Evolutionary conservation across 805 yeast species (phyloP).

Genomic region (Metschnikowia gelsemii): DNA sequence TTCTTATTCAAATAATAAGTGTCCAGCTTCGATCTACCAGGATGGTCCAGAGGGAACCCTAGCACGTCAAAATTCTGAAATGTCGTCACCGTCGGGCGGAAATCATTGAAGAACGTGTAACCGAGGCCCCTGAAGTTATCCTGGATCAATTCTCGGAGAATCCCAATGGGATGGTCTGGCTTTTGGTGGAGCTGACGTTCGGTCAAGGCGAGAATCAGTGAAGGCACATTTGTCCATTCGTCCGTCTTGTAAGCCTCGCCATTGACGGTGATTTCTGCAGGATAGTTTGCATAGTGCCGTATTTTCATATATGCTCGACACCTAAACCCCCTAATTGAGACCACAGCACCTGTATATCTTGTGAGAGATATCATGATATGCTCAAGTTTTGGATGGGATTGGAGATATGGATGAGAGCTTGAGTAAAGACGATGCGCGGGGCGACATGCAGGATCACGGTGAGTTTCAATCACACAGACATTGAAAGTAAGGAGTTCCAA

Average conservation of each 20-base stretch:
- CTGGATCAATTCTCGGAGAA: slow-evolving; percentile 73
- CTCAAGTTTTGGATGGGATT: no score
- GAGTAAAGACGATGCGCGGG: no score
- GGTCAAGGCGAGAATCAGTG: slow-evolving; percentile 63
- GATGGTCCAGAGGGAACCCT: slow-evolving; percentile 90
- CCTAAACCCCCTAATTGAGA: neutral
- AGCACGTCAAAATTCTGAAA: slow-evolving; percentile 87
- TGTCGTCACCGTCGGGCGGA: slow-evolving; percentile 79
- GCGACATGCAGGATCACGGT: no score
- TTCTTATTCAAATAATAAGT: slow-evolving; percentile 84
- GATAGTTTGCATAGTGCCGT: slow-evolving; percentile 21
- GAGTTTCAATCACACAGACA: no score
- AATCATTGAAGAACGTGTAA: slow-evolving; percentile 74
- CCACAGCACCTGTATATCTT: neutral
- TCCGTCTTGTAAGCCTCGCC: slow-evolving; percentile 59
- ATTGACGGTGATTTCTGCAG: slow-evolving; percentile 38
- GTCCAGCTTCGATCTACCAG: slow-evolving; percentile 89
- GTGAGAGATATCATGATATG: neutral
- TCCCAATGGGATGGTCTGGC: slow-evolving; percentile 85
- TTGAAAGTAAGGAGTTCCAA: no score
- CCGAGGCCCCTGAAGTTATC: slow-evolving; percentile 62
- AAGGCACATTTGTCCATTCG: slow-evolving; percentile 84
- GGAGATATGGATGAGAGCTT: no score
- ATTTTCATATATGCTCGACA: neutral
- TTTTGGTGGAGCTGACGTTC: slow-evolving; percentile 73